Percentiles rank a stretch among this genome's conserved stretches.
Evolutionary conservation across 2,329 filamentous ascomycete genomes (phyloP).

Genomic region (Monilinia fructigena): DNA sequence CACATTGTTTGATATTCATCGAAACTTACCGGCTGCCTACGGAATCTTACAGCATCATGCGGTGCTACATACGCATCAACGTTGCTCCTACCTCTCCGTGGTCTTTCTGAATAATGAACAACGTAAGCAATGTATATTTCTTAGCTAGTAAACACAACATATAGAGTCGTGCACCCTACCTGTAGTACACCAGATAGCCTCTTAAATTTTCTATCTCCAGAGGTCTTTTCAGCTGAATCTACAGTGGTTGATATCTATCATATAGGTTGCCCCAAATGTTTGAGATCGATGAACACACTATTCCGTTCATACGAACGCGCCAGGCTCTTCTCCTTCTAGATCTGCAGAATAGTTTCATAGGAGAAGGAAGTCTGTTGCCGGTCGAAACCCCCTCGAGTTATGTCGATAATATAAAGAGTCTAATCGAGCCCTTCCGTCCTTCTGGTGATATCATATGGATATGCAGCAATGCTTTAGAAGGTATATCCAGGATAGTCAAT

Average conservation of each 20-base stretch:
- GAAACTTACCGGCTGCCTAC: constrained; percentile 12
- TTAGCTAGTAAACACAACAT: constrained; percentile 19
- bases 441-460: constrained; percentile 81
- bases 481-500: constrained; percentile 55
- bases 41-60: constrained; percentile 23
- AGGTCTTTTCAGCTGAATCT: neutral
- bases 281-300: constrained; percentile 53
- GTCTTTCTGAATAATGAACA: constrained; percentile 19
- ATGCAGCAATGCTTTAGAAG: constrained; percentile 65
- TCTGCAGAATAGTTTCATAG: constrained; percentile 86
- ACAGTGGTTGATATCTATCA: constrained; percentile 10
- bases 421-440: constrained; percentile 72
- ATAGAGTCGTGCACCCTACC: constrained; percentile 19
- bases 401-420: constrained; percentile 61
- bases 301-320: constrained; percentile 58
- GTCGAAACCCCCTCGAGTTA: constrained; percentile 64
- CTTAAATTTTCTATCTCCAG: neutral
- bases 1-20: constrained; percentile 14
- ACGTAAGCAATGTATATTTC: constrained; percentile 17
- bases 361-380: constrained; percentile 63
- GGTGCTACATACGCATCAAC: constrained; percentile 23
- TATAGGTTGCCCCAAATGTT: constrained; percentile 46
- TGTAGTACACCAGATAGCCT: neutral
- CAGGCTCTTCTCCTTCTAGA: constrained; percentile 80
- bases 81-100: constrained; percentile 14